phyloP scores from a whole-genome alignment of 805 yeast genomes.

The Ogataea chonburiensis region DNA sequence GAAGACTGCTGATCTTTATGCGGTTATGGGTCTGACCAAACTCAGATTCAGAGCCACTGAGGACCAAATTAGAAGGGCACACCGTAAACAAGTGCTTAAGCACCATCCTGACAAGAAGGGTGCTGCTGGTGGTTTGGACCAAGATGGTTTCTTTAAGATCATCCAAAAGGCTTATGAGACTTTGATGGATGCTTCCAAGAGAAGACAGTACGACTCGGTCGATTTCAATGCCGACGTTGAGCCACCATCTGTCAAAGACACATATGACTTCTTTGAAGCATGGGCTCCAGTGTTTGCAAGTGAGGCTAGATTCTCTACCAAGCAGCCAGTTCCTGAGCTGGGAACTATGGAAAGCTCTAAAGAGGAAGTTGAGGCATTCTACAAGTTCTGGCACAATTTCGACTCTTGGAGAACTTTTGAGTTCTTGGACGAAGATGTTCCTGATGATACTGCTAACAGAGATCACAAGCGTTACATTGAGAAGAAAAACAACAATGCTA shows the following conservation, averaged over 20 bases:
- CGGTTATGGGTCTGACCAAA: slow-evolving; percentile 90
- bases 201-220: slow-evolving; percentile 94
- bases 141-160: slow-evolving; percentile 96
- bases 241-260: slow-evolving; percentile 56
- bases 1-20: slow-evolving; percentile 95
- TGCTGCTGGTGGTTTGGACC: slow-evolving; percentile 81
- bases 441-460: slow-evolving; percentile 98
- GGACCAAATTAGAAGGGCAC: slow-evolving; percentile 93
- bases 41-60: slow-evolving; percentile 89
- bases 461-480: slow-evolving; percentile 98
- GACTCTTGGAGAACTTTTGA: slow-evolving; percentile 99
- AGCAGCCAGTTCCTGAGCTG: slow-evolving; percentile 80
- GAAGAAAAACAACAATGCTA: slow-evolving; percentile 93
- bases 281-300: slow-evolving; percentile 91
- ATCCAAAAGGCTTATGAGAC: slow-evolving; percentile 96
- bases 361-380: slow-evolving; percentile 82
- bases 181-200: slow-evolving; percentile 78
- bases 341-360: slow-evolving; percentile 70
- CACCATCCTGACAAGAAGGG: slow-evolving; percentile 99
- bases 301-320: slow-evolving; percentile 90
- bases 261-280: slow-evolving; percentile 83
- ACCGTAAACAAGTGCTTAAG: slow-evolving; percentile 92
- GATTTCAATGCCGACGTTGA: slow-evolving; percentile 83
- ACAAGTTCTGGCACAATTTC: slow-evolving; percentile 87
- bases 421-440: slow-evolving; percentile 97